phyloP scores from a whole-genome alignment of 1,139 yeast genomes.

The Hemisphaericaspora subhashii region DNA sequence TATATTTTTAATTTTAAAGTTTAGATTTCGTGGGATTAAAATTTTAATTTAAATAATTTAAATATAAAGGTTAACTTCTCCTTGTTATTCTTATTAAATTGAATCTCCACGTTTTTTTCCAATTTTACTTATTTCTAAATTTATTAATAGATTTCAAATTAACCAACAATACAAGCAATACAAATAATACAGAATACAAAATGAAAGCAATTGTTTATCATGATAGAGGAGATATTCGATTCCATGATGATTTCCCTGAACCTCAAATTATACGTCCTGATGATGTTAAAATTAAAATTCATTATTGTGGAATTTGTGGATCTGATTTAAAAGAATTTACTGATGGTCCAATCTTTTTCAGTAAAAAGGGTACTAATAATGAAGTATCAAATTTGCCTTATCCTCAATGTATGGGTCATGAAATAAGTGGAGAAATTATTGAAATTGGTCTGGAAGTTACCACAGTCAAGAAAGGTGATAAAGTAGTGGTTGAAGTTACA shows the following conservation, averaged over 20 bases:
- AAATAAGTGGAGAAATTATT: slow-evolving; percentile 48
- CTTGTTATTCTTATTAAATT: too few relatives aligned
- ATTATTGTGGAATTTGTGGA: slow-evolving; percentile 62
- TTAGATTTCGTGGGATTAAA: too few relatives aligned
- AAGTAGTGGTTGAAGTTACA: slow-evolving; percentile 53
- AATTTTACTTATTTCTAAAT: neutral
- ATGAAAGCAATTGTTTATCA: slow-evolving; percentile 59
- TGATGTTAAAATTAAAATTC: slow-evolving; percentile 51
- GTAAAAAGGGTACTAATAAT: slow-evolving; percentile 18
- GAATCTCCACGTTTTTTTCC: too few relatives aligned
- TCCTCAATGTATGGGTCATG: slow-evolving; percentile 49
- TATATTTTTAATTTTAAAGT: too few relatives aligned
- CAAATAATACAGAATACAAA: neutral
- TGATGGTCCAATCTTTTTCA: slow-evolving; percentile 53
- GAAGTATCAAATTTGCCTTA: slow-evolving; percentile 20
- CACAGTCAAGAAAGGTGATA: slow-evolving; percentile 38
- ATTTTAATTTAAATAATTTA: too few relatives aligned
- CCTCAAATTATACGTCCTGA: slow-evolving; percentile 44
- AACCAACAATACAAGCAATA: neutral
- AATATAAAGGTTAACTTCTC: too few relatives aligned
- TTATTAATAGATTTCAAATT: too few relatives aligned
- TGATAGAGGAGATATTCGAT: slow-evolving; percentile 50
- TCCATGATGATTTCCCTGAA: slow-evolving; percentile 39
- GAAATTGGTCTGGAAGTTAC: slow-evolving; percentile 22
- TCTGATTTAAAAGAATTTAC: slow-evolving; percentile 55